Percentiles rank a stretch among this genome's conserved stretches.
phyloP scores from a whole-genome alignment of 2,329 filamentous ascomycete genomes.

The Drechslerella stenobrocha region DNA sequence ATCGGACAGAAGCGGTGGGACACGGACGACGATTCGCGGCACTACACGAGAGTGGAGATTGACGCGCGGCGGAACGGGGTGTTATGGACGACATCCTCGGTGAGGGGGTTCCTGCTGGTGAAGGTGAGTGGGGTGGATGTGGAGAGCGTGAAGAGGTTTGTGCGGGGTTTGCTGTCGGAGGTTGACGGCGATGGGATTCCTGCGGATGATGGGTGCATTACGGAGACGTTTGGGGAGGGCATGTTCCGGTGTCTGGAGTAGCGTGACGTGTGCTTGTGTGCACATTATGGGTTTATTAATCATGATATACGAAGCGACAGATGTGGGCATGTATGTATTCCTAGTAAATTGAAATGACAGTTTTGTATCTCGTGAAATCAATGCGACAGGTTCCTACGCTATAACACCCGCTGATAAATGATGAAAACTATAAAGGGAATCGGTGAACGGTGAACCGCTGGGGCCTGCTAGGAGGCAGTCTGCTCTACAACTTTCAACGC shows the following conservation, averaged over 20 bases:
- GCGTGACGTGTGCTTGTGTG: not conserved
- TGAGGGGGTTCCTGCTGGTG: constrained; percentile 82
- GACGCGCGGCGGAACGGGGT: constrained; percentile 65
- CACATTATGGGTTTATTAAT: constrained; percentile 6
- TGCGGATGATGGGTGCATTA: constrained; percentile 68
- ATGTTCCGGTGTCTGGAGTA: constrained; percentile 73
- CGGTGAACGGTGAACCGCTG: not conserved
- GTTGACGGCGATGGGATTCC: constrained; percentile 17
- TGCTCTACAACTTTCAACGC: constrained; percentile 26
- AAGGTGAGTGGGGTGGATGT: constrained; percentile 85
- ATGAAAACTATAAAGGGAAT: too few relatives aligned
- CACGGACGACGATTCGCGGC: constrained; percentile 56
- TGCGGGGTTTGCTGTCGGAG: constrained; percentile 69
- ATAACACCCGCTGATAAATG: too few relatives aligned
- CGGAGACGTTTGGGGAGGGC: constrained; percentile 74
- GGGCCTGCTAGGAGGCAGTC: constrained; percentile 15
- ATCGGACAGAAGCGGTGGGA: constrained; percentile 66
- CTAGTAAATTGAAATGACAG: too few relatives aligned
- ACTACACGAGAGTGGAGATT: constrained; percentile 62
- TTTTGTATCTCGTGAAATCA: too few relatives aligned
- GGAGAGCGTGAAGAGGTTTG: constrained; percentile 78
- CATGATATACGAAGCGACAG: not conserved
- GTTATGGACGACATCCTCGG: constrained; percentile 78
- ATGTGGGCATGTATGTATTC: too few relatives aligned
- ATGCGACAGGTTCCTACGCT: too few relatives aligned